Evolutionary conservation across 2,329 filamentous ascomycete species (phyloP).

Genomic region (Penicillium rolfsii): DNA sequence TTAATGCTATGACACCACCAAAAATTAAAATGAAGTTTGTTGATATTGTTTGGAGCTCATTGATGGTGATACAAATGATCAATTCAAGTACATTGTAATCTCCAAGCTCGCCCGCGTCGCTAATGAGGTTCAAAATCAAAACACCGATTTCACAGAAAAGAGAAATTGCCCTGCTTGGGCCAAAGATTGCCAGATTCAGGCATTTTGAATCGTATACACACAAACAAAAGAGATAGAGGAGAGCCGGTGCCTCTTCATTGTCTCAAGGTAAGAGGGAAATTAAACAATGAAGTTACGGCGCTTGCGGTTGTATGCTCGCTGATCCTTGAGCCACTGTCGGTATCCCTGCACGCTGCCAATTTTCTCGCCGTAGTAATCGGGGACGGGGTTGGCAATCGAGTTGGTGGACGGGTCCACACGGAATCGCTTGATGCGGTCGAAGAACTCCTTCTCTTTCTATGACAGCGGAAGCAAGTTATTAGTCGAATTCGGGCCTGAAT

Average conservation of each 20-base stretch:
- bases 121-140: slow-evolving; percentile 31
- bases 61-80: slow-evolving; percentile 20
- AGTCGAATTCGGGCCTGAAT: background rate
- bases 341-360: slow-evolving; percentile 92
- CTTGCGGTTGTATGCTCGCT: slow-evolving; percentile 95
- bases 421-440: slow-evolving; percentile 85
- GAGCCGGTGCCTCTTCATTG: slow-evolving; percentile 3
- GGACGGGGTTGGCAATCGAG: slow-evolving; percentile 88
- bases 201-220: slow-evolving; percentile 23
- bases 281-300: slow-evolving; percentile 53
- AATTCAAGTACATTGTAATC: slow-evolving; percentile 26
- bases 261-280: background rate
- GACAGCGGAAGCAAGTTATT: background rate
- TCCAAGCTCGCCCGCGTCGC: slow-evolving; percentile 25
- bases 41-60: background rate
- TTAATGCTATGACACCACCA: no score
- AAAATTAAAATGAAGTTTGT: no score
- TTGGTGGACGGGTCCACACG: slow-evolving; percentile 88
- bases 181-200: slow-evolving; percentile 2
- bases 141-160: slow-evolving; percentile 27
- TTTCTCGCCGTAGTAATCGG: slow-evolving; percentile 98
- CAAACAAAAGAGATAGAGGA: slow-evolving; percentile 11
- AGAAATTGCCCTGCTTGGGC: slow-evolving; percentile 18
- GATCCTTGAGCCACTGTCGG: slow-evolving; percentile 94
- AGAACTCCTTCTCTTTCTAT: slow-evolving; percentile 93